These are phyloP conservation scores for Penicillium rolfsii DNA, from an alignment of 2,329 filamentous ascomycete species.

Conservation along the genomic window DNA sequence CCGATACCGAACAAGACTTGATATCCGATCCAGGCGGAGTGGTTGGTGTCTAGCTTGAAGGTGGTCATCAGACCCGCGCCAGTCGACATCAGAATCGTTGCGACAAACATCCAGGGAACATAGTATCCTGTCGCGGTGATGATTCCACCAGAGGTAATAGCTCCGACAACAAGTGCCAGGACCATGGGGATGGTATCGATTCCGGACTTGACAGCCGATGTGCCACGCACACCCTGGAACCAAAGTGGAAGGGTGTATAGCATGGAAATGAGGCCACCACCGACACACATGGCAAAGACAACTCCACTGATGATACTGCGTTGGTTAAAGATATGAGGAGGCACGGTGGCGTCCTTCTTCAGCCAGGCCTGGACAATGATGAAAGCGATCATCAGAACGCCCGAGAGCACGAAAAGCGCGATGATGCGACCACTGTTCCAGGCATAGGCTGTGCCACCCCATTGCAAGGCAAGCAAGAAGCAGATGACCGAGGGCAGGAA, in stretches of 20 bases:
- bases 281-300: conserved; percentile 43
- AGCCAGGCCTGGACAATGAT: conserved; percentile 49
- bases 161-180: conserved; percentile 40
- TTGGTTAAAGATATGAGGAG: conserved; percentile 55
- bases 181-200: conserved; percentile 49
- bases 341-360: conserved; percentile 55
- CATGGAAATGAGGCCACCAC: conserved; percentile 44
- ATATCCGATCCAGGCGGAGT: conserved; percentile 27
- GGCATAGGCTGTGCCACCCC: conserved; percentile 28
- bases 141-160: conserved; percentile 36
- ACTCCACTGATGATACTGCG: conserved; percentile 43
- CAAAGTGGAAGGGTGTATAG: conserved; percentile 51
- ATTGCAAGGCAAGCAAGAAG: conserved; percentile 30
- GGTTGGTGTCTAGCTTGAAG: conserved; percentile 20
- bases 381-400: conserved; percentile 49
- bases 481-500: conserved; percentile 33
- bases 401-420: conserved; percentile 25
- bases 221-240: conserved; percentile 53
- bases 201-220: conserved; percentile 50
- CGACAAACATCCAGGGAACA: conserved; percentile 44
- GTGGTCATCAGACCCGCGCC: conserved; percentile 26
- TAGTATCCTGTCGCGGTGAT: conserved; percentile 46
- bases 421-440: conserved; percentile 32
- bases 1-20: conserved; percentile 27
- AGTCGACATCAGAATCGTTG: conserved; percentile 18